Evolutionary conservation across 208 protist species (phyloP), one percentile per base, ranked within the genome.

Genomic region (Leishmania aethiopica): DNA sequence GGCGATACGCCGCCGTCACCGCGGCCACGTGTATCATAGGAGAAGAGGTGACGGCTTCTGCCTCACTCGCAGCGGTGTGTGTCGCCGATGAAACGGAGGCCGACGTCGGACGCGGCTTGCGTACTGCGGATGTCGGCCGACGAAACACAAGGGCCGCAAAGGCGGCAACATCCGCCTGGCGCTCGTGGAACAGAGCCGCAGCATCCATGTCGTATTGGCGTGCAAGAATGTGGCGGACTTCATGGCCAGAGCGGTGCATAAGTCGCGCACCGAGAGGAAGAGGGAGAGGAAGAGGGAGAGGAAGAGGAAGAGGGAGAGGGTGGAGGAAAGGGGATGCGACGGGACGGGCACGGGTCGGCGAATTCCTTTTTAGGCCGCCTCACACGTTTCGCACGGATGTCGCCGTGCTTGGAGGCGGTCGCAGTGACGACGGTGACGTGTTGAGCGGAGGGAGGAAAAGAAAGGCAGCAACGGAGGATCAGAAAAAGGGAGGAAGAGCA

Each of bases 1-100:
- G 91, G 59, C 93, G 93, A 70, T 96, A 93, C 11, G 82, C 40
- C 17, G 83, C 71, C 40, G 73, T 73, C 45, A 28, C 17, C 57
- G 73, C n/a, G 42, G 71, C 64, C 37, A 32, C 19, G 75, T 22
- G 70, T 32, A 60, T 57, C 60, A 37, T 28, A 32, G 32, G n/a
- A 25, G 45, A 40, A 72, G 32, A 51, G 47, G 19, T 6, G 55
- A 8, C 1, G 55, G 47, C 35, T 25, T 77, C 73, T 17, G 32
- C 11, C 28, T 45, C 22, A 51, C 19, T 64, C 17, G 8, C 13
- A 57, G 35, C 3, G 11, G 47, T 40, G 32, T 8, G 73, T 6
- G 22, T 7, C 53, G 57, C 37, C 28, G 53, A 35, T 37, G 60
- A 28, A n/a, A 17, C 22, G 10, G 72, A 4, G 32, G 19, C 3